Conservation (phyloP, 305 asterid species). For the Salvia sclarea region DNA sequence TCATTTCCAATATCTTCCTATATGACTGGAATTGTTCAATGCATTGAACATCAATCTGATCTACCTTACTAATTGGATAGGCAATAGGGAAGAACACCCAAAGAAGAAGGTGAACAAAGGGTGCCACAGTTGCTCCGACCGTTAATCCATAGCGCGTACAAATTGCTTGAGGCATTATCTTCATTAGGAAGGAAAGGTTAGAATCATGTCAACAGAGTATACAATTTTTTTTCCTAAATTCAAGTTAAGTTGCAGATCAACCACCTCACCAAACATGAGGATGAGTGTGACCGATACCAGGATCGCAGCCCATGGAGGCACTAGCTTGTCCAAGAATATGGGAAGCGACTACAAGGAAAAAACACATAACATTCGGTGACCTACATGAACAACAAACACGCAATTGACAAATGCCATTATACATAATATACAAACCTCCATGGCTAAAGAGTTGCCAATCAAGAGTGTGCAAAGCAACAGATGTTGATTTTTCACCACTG, state of each 20-base stretch:
- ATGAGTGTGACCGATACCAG: conserved; percentile 89
- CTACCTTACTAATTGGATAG: conserved; percentile 97
- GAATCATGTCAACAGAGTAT: conserved; percentile 22
- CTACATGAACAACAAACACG: background rate
- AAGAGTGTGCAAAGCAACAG: conserved; percentile 97
- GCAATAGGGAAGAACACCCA: conserved; percentile 87
- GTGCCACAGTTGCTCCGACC: conserved; percentile 89
- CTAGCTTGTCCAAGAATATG: conserved; percentile 93
- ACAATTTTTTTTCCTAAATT: conserved; percentile 15
- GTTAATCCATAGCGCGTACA: conserved; percentile 94
- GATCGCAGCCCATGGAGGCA: conserved; percentile 99
- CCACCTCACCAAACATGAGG: conserved; percentile 96
- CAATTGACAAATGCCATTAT: conserved; percentile 5
- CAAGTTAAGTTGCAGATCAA: conserved; percentile 29
- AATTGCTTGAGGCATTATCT: conserved; percentile 98
- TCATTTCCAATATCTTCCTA: background rate
- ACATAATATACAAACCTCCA: conserved; percentile 75
- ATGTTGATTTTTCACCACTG: conserved; percentile 98
- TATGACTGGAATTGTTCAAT: background rate
- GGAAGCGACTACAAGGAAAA: conserved; percentile 75
- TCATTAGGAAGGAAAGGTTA: conserved; percentile 18
- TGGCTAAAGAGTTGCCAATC: conserved; percentile 96
- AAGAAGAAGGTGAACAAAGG: conserved; percentile 86
- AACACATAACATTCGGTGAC: background rate
- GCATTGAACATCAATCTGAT: background rate